Evolutionary conservation across 129 eudicot genomes (phyloP).

Genomic region (Centrapalus pauciflorus): DNA sequence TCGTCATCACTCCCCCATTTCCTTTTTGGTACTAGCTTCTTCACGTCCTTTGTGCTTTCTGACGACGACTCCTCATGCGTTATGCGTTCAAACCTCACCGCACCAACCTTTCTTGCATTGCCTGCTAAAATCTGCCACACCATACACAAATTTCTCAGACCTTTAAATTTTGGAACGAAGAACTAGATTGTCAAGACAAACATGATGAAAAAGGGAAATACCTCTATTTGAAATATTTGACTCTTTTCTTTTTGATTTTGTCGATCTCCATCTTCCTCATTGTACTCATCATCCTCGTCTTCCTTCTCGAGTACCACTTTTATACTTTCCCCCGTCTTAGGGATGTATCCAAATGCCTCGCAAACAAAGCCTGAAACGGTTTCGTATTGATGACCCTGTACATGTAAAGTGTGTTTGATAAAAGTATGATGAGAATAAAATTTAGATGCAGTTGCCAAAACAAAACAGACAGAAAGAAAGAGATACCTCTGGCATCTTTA

Average conservation of each 20-base stretch:
- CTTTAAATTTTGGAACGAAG: neutral
- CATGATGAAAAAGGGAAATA: slow-evolving; percentile 15
- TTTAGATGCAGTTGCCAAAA: neutral
- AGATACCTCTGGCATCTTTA: slow-evolving; percentile 90
- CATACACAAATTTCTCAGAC: slow-evolving; percentile 4
- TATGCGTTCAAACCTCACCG: slow-evolving; percentile 73
- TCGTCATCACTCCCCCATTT: slow-evolving; percentile 27
- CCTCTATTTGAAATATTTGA: slow-evolving; percentile 83
- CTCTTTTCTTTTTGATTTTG: slow-evolving; percentile 54
- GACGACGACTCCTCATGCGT: slow-evolving; percentile 40
- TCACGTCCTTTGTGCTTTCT: slow-evolving; percentile 38
- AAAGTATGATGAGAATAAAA: neutral
- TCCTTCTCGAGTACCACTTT: slow-evolving; percentile 71
- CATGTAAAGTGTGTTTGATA: neutral
- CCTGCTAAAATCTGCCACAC: slow-evolving; percentile 79
- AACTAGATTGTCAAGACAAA: neutral
- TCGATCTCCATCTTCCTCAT: slow-evolving; percentile 49
- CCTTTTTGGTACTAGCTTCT: slow-evolving; percentile 53
- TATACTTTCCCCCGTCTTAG: slow-evolving; percentile 84
- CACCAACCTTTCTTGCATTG: slow-evolving; percentile 91
- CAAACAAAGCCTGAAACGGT: slow-evolving; percentile 96
- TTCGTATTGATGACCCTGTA: slow-evolving; percentile 91
- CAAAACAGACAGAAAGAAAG: neutral
- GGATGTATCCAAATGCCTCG: slow-evolving; percentile 95
- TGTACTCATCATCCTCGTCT: slow-evolving; percentile 68